A percentile compares a stretch with the other conserved stretches of the same genome.
These are phyloP conservation scores for Acanthamoeba polyphaga DNA, from an alignment of 208 protist species.

Conservation along the genomic window DNA sequence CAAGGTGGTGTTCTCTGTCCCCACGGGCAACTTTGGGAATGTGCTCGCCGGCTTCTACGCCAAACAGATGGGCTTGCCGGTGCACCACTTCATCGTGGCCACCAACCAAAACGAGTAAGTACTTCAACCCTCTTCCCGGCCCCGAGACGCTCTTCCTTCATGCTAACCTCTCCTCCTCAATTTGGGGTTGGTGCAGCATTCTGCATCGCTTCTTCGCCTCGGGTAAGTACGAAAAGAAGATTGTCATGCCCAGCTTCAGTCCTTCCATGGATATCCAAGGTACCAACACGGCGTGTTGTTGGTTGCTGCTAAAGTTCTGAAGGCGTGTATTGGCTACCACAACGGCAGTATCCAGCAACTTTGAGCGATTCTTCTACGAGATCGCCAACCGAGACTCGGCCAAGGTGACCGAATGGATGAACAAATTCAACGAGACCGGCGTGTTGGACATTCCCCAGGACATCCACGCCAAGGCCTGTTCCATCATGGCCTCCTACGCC, in stretches of 20 bases:
- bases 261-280: constrained; percentile 78
- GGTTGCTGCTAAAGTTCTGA: background rate
- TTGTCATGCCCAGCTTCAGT: constrained; percentile 65
- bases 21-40: constrained; percentile 98
- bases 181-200: background rate
- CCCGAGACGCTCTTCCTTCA: background rate
- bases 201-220: constrained; percentile 58
- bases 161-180: background rate
- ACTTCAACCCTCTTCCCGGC: constrained; percentile 81
- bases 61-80: constrained; percentile 92
- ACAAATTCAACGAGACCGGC: constrained; percentile 48
- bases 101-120: constrained; percentile 97
- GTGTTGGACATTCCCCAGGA: constrained; percentile 7
- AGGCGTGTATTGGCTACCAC: background rate
- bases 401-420: constrained; percentile 30
- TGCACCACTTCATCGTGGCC: constrained; percentile 94
- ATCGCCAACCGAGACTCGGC: background rate
- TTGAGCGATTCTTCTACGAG: constrained; percentile 72
- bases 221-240: constrained; percentile 47
- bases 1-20: constrained; percentile 87
- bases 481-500: constrained; percentile 40
- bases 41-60: constrained; percentile 96
- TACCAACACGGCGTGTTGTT: background rate
- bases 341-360: constrained; percentile 55
- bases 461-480: constrained; percentile 39